Evolutionary conservation across 495 filamentous ascomycete species (phyloP).

Genomic region (Hamigera avellanea): DNA sequence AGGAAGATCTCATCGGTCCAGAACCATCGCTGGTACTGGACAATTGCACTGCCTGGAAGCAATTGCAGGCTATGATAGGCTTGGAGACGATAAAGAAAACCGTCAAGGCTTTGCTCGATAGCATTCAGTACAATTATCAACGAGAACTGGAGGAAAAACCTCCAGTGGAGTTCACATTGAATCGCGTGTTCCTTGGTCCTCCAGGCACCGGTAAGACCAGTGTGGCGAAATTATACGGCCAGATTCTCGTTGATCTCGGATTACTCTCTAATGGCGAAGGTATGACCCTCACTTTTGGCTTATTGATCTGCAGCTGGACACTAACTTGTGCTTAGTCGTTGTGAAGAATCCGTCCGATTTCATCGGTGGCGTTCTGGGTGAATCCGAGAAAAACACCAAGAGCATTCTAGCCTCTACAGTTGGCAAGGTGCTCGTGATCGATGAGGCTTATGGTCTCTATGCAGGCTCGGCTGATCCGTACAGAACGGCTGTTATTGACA

Average conservation of each 20-base stretch:
- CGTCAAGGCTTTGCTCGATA: conserved; percentile 42
- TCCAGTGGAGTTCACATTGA: conserved; percentile 46
- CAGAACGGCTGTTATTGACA: conserved; percentile 58
- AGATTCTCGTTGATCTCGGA: conserved; percentile 50
- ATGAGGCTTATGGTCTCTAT: conserved; percentile 57
- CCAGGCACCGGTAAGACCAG: conserved; percentile 72
- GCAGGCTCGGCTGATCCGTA: conserved; percentile 36
- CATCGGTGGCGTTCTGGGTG: conserved; percentile 48
- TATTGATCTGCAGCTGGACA: background rate
- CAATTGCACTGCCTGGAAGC: conserved; percentile 42
- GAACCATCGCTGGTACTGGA: conserved; percentile 44
- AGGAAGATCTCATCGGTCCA: conserved; percentile 55
- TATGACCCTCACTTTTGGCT: conserved; percentile 12
- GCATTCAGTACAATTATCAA: conserved; percentile 48
- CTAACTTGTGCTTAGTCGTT: conserved; percentile 33
- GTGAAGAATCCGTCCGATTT: conserved; percentile 67
- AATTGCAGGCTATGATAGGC: conserved; percentile 49
- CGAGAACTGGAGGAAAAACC: conserved; percentile 49
- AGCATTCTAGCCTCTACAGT: conserved; percentile 51
- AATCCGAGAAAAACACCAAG: conserved; percentile 62
- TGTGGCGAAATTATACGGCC: conserved; percentile 62
- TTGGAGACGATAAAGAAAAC: conserved; percentile 52
- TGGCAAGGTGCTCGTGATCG: conserved; percentile 68
- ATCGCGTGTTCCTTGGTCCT: conserved; percentile 58
- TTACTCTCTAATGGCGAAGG: conserved; percentile 51